Conservation (phyloP, 2,329 filamentous ascomycete species). For the Stagonosporopsis rhizophila region DNA sequence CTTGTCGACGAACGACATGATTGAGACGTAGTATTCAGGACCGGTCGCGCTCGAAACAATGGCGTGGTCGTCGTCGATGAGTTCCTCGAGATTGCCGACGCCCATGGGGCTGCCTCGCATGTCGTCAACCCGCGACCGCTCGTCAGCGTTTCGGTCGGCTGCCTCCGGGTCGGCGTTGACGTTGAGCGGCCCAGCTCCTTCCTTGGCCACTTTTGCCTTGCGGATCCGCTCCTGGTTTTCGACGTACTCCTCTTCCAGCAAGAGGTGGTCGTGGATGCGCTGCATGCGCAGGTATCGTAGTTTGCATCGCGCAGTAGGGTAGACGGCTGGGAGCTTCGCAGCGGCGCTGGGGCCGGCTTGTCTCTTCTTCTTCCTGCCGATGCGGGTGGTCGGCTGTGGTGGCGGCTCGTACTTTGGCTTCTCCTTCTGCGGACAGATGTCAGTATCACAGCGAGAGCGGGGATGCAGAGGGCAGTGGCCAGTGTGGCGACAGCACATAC, state of each 20-base stretch:
- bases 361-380: conserved; percentile 99
- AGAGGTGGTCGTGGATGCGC: conserved; percentile 93
- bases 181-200: conserved; percentile 63
- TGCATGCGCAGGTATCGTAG: conserved; percentile 97
- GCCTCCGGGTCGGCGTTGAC: conserved; percentile 72
- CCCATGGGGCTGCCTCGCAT: conserved; percentile 99
- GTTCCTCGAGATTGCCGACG: conserved; percentile 94
- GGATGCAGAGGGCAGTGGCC: not conserved
- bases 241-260: conserved; percentile 97
- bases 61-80: conserved; percentile 98
- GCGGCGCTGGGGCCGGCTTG: conserved; percentile 89
- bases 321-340: conserved; percentile 92
- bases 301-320: conserved; percentile 96
- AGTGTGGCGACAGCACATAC: conserved; percentile 34
- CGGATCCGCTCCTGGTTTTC: conserved; percentile 97
- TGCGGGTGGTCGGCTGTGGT: conserved; percentile 92
- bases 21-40: conserved; percentile 98
- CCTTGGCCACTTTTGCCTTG: conserved; percentile 76
- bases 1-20: conserved; percentile 99
- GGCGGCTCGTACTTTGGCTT: conserved; percentile 99
- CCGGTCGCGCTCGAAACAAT: conserved; percentile 98
- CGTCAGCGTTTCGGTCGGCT: conserved; percentile 88
- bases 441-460: conserved; percentile 22
- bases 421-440: conserved; percentile 73
- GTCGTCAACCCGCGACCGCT: conserved; percentile 93